phyloP scores from a whole-genome alignment of 2,329 filamentous ascomycete genomes.

The Aspergillus aculeatinus region DNA sequence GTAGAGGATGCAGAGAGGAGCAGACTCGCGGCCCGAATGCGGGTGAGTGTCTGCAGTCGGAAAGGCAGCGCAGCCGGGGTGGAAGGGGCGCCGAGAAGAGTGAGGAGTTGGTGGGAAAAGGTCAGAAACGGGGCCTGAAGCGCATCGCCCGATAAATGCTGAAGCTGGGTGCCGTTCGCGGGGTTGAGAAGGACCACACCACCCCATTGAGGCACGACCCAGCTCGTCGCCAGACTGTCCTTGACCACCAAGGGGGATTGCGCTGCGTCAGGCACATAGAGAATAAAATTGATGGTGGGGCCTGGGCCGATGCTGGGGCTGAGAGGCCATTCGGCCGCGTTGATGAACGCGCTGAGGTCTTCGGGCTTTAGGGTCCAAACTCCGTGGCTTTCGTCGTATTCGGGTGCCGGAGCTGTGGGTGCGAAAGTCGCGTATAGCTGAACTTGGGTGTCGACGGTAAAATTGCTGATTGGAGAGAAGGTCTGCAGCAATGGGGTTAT shows the following conservation, averaged over 20 bases:
- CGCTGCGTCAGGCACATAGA: constrained; percentile 76
- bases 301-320: constrained; percentile 90
- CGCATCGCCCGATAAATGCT: constrained; percentile 60
- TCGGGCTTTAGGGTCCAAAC: constrained; percentile 74
- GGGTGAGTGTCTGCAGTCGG: constrained; percentile 76
- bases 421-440: constrained; percentile 80
- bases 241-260: constrained; percentile 61
- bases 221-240: constrained; percentile 67
- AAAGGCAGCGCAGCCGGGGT: constrained; percentile 76
- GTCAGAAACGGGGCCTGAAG: constrained; percentile 80
- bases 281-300: constrained; percentile 92
- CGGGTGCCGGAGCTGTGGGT: constrained; percentile 59
- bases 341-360: constrained; percentile 91
- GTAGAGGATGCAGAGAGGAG: constrained; percentile 89
- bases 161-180: constrained; percentile 38
- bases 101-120: constrained; percentile 86
- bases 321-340: constrained; percentile 95
- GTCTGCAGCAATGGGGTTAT: constrained; percentile 78
- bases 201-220: constrained; percentile 97
- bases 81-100: constrained; percentile 80
- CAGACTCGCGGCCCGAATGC: constrained; percentile 82
- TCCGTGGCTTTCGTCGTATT: constrained; percentile 53
- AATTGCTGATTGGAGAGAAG: constrained; percentile 82
- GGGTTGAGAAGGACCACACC: constrained; percentile 69
- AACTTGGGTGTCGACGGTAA: constrained; percentile 93